A percentile compares a stretch with the other conserved stretches of the same genome.
Evolutionary conservation across 2,329 filamentous ascomycete species (phyloP).

Genomic region (Diaporthe citri): DNA sequence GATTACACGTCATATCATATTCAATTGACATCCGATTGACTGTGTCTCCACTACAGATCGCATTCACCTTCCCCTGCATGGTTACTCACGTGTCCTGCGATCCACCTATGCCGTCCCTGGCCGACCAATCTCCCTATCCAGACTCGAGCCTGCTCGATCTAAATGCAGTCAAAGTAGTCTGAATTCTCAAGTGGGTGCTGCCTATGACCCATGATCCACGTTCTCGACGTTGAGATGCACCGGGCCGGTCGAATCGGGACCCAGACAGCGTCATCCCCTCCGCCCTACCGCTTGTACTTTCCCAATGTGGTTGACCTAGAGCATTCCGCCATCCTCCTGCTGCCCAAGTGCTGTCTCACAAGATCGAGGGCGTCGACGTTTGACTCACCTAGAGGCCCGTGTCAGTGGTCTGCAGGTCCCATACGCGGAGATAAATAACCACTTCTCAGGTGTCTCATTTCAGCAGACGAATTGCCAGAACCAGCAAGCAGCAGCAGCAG

Average conservation of each 20-base stretch:
- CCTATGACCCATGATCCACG: not conserved
- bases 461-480: not conserved
- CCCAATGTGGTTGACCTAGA: conserved; percentile 17
- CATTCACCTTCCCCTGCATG: not conserved
- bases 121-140: not conserved
- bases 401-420: conserved; percentile 16
- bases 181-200: not conserved
- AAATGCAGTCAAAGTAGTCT: not conserved
- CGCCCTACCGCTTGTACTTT: conserved; percentile 35
- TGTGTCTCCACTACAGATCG: conserved; percentile 4
- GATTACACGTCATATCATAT: not conserved
- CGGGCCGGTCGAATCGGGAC: not conserved
- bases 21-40: not conserved
- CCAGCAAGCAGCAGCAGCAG: not conserved
- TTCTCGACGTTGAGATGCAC: not conserved
- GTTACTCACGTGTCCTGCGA: not conserved
- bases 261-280: not conserved
- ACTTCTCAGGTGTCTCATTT: not conserved
- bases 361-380: not conserved
- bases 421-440: conserved; percentile 22
- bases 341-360: conserved; percentile 8
- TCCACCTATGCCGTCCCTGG: not conserved
- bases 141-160: not conserved
- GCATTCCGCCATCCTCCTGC: not conserved
- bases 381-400: conserved; percentile 19